Conservation (phyloP, 2,329 filamentous ascomycete species). For the Aspergillus udagawae region DNA sequence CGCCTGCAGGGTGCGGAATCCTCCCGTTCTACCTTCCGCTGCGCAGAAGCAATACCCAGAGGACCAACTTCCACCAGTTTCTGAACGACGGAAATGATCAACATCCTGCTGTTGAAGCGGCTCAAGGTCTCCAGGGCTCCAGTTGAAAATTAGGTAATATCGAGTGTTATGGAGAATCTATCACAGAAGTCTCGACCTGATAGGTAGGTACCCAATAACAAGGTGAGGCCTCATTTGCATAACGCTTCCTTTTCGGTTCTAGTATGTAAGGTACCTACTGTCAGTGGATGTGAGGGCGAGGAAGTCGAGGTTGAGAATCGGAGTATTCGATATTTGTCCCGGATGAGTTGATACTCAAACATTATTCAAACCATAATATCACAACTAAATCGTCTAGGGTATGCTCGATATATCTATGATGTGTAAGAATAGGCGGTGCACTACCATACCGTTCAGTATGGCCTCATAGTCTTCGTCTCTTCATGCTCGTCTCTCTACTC, state of each 20-base stretch:
- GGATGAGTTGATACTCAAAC: too few species aligned
- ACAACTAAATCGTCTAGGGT: not conserved
- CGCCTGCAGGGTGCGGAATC: constrained; percentile 2
- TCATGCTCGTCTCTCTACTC: not conserved
- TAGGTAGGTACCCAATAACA: not conserved
- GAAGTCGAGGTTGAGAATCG: not conserved
- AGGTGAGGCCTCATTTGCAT: not conserved
- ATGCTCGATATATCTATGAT: not conserved
- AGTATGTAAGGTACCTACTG: not conserved
- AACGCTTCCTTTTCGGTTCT: not conserved
- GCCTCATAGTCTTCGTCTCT: not conserved
- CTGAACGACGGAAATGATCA: not conserved
- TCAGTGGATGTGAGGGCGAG: not conserved
- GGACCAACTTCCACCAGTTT: not conserved
- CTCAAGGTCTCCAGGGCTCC: not conserved
- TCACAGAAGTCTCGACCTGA: not conserved
- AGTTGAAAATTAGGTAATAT: too few species aligned
- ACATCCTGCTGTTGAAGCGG: not conserved
- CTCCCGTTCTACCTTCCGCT: not conserved
- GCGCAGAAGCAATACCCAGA: not conserved
- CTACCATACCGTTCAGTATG: not conserved
- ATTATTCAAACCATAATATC: not conserved
- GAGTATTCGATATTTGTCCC: too few species aligned
- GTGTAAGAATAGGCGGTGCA: not conserved
- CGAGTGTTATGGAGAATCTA: not conserved